Evolutionary conservation across 2,329 filamentous ascomycete genomes (phyloP), one percentile per base, ranked within the genome.

Genomic region (Penicillium sp.): DNA sequence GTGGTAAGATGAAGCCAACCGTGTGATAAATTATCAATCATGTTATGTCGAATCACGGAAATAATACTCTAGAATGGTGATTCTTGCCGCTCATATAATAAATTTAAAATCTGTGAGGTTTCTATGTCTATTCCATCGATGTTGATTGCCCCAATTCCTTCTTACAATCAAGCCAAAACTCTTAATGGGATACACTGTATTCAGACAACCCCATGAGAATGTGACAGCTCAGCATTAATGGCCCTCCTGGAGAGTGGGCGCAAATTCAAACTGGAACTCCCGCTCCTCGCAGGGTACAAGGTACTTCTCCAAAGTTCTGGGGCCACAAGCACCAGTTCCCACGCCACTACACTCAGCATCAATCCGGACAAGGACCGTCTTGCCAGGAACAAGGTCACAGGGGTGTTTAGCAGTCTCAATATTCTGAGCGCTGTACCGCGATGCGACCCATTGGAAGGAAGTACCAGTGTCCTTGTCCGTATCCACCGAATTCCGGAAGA

Each of bases 331-430:
- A 13, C 58, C 58, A 2, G 58, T 60, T 12, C 58, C 58, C 10
- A 60, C 58, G 6, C 58, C 58, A 19, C 58, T 60, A 17, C 13
- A 50, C 35, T 65, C 66, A 30, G 61, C 61, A 59, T 71, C 69
- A 24, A 71, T 49, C 49, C 68, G 60, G 19, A 70, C 53, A 4
- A 56, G 28, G 9, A 70, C 60, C 3, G 47, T 56, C 22, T 64
- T 55, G 12, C 64, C 67, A 17, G 59, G 15, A 22, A 68, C 56
- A 9, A 71, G 64, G 49, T 70, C 68, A 28, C 61, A 53, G 4
- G 67, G 59, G 54, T 71, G 69, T 17, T 58, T 62, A 10, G 69
- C 68, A 10, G 54, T 49, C 30, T 70, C 68, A n/a, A 70, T 58
- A 6, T 55, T 55, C 47, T 65, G 35, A 2, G 66, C 45, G 5